Percentiles rank a stretch among this genome's conserved stretches.
Conservation (phyloP, 495 filamentous ascomycete species). For the Talaromyces trachyspermus region DNA sequence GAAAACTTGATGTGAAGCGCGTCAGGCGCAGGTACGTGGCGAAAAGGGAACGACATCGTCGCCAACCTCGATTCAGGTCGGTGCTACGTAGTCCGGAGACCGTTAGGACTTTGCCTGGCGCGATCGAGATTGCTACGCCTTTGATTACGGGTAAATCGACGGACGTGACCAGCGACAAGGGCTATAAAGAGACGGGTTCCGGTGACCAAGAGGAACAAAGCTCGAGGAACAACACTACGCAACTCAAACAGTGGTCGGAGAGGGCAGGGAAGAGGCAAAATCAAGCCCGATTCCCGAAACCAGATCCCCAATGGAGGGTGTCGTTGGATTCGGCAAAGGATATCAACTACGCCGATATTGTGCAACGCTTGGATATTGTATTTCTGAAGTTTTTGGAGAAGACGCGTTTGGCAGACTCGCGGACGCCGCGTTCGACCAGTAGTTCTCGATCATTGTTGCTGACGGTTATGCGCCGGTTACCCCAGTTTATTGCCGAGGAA, state of each 20-base stretch:
- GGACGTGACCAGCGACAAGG: neutral
- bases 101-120: slow-evolving; percentile 33
- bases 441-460: slow-evolving; percentile 55
- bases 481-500: slow-evolving; percentile 54
- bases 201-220: neutral
- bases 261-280: neutral
- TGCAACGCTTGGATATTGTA: slow-evolving; percentile 28
- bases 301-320: slow-evolving; percentile 25
- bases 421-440: slow-evolving; percentile 11
- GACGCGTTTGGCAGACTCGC: slow-evolving; percentile 16
- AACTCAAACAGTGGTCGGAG: neutral
- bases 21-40: slow-evolving; percentile 32
- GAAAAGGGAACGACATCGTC: slow-evolving; percentile 19
- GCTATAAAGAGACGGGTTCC: neutral
- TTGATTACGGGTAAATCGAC: slow-evolving; percentile 31
- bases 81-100: slow-evolving; percentile 33
- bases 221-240: neutral
- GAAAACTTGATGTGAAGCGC: slow-evolving; percentile 27
- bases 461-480: slow-evolving; percentile 55
- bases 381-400: slow-evolving; percentile 33
- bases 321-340: slow-evolving; percentile 28
- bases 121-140: slow-evolving; percentile 40
- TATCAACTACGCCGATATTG: slow-evolving; percentile 30
- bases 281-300: neutral
- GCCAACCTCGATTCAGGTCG: slow-evolving; percentile 22